Evolutionary conservation across 164 flowering plant genomes (phyloP), one percentile per base, ranked within the genome.

Genomic region (Vitis rotundifolia): DNA sequence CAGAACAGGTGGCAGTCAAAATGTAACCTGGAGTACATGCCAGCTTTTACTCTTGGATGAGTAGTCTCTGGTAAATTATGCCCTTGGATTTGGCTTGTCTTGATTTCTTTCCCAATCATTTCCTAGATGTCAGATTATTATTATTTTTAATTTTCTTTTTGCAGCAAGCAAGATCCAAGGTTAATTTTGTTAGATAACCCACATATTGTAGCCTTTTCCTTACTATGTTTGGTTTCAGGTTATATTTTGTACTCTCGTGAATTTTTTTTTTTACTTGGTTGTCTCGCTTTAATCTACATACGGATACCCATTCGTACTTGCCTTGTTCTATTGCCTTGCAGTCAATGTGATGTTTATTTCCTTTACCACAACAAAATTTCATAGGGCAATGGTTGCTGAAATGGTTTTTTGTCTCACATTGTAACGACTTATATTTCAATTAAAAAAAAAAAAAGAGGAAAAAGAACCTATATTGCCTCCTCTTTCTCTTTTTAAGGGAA

Each of bases 1-100:
- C 87, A 44, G 85, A 88, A 44, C 83, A 83, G 68, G 79, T 91
- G 68, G 88, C 76, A 4, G 82, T 85, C 68, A 83, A 82, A 68
- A 80, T 86, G 76, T 85, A 81, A 80, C 62, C 16, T 18, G 6
- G 56, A 18, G 7, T 22, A 22, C 62, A 62, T 54, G 48, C 44
- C 62, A 3, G 52, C 60, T 63, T 51, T 66, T 51, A 47, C 51
- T 70, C 61, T 67, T 8, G 47, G 29, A 62, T 66, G 59, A 16
- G 9, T 58, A 61, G 61, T 64, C 51, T 44, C 16, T 49, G 48
- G 47, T 55, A 26, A 11, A 8, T 60, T 47, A 47, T n/a, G 52
- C 44, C 47, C 28, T 62, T 59, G 60, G 48, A 37, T 61, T 74
- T 58, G 10, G 26, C 68, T 61, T 22, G 28, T 56, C 58, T 48